phyloP scores from a whole-genome alignment of 2,329 filamentous ascomycete species.

The Colletotrichum viniferum region DNA sequence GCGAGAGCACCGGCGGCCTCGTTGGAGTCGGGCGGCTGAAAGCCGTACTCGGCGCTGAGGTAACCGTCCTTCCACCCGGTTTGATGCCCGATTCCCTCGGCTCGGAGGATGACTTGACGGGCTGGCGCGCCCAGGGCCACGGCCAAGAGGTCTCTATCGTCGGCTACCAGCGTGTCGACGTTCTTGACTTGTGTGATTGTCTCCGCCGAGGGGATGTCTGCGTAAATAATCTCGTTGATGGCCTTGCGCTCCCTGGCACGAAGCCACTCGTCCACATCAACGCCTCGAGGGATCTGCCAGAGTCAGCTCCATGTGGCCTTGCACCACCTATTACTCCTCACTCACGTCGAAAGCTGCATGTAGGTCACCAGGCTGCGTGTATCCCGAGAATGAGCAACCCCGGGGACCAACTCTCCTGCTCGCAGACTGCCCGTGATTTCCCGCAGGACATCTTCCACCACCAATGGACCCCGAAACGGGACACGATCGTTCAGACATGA shows the following conservation, averaged over 20 bases:
- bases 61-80: constrained; percentile 60
- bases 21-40: constrained; percentile 55
- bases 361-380: constrained; percentile 31
- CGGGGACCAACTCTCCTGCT: constrained; percentile 28
- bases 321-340: not conserved
- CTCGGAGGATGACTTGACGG: constrained; percentile 56
- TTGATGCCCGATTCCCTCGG: constrained; percentile 53
- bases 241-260: constrained; percentile 49
- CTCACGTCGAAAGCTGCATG: constrained; percentile 41
- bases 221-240: constrained; percentile 53
- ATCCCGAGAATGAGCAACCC: constrained; percentile 37
- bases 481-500: constrained; percentile 35
- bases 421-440: not conserved
- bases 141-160: constrained; percentile 54
- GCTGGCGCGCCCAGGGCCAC: constrained; percentile 58
- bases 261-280: constrained; percentile 51
- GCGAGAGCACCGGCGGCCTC: constrained; percentile 50
- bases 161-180: constrained; percentile 51
- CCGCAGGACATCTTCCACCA: constrained; percentile 27
- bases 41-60: constrained; percentile 55
- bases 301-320: constrained; percentile 13
- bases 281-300: constrained; percentile 46
- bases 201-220: constrained; percentile 43
- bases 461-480: constrained; percentile 34
- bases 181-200: constrained; percentile 46